A percentile compares a stretch with the other conserved stretches of the same genome.
Conservation (phyloP, 768 basidiomycete species). For the Auriscalpium vulgare region DNA sequence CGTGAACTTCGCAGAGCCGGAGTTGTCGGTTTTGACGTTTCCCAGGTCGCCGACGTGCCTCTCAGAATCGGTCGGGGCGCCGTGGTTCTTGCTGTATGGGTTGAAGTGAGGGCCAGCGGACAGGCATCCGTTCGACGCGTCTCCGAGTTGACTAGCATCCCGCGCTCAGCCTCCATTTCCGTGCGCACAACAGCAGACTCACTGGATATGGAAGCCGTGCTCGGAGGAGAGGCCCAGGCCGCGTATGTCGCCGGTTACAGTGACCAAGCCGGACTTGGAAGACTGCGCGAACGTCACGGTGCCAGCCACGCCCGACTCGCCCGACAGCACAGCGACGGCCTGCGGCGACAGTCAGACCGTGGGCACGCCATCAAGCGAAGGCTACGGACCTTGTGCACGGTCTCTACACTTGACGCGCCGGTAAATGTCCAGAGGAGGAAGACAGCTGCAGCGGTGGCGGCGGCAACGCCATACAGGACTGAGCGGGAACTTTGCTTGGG, state of each 20-base stretch:
- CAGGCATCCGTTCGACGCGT: slow-evolving; percentile 55
- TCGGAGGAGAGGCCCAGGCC: slow-evolving; percentile 49
- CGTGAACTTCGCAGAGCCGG: slow-evolving; percentile 49
- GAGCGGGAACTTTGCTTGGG: neutral
- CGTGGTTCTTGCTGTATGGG: slow-evolving; percentile 57
- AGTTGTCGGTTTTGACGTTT: slow-evolving; percentile 55
- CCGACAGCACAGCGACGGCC: slow-evolving; percentile 56
- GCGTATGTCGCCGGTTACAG: slow-evolving; percentile 52
- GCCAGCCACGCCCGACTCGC: slow-evolving; percentile 53
- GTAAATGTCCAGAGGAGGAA: neutral
- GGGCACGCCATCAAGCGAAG: neutral
- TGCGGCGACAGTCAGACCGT: slow-evolving; percentile 13
- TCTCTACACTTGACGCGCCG: neutral
- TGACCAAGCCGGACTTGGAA: slow-evolving; percentile 41
- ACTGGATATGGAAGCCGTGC: slow-evolving; percentile 83
- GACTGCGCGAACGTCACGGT: slow-evolving; percentile 60
- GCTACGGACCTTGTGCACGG: neutral
- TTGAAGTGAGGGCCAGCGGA: slow-evolving; percentile 77
- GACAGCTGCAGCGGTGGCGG: neutral
- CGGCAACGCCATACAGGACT: neutral
- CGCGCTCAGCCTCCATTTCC: neutral
- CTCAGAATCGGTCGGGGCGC: slow-evolving; percentile 43
- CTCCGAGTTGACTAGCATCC: slow-evolving; percentile 41
- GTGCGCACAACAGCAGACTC: slow-evolving; percentile 18
- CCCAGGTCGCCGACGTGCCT: slow-evolving; percentile 76